Base-by-base conservation (phyloP, 2,329 filamentous ascomycete genomes). In the Colletotrichum cereale region DNA sequence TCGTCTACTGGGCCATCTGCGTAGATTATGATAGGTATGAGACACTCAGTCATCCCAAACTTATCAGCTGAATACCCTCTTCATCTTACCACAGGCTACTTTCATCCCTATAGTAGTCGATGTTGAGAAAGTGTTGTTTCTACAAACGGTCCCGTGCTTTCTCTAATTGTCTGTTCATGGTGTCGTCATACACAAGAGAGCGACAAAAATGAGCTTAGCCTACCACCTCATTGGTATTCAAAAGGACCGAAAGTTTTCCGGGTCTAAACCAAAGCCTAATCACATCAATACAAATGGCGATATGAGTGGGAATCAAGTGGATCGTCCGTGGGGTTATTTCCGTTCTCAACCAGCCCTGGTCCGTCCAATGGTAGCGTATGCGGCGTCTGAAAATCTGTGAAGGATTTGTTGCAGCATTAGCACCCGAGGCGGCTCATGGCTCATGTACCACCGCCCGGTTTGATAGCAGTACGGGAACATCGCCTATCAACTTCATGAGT, bases 271-370 rank as follows among this genome's bases (percentile, higher is more conserved):
- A 36, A 34, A 31, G 21, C 16, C 26, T 11, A 50, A n/a, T 7
- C 16, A 26, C 24, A 24, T 38, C 34, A 26, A 16, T 18, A 40
- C 29, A 21, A 53, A 50, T 40, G n/a, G 36, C 53, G 53, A 47
- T 42, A 18, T 24, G 52, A 60, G 55, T 56, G 38, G n/a, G 34
- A 56, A 50, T 62, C 47, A n/a, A 56, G 53, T 60, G 67, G 67
- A 26, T 47, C 26, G 12, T 4, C 24, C 21, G 57, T 62, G 67
- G 63, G 47, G 36, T 42, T 67, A 44, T 52, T 36, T 55, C 64
- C 50, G 18, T 57, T 24, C 16, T 18, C 34, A 21, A 34, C n/a
- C 42, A 24, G 26, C 31, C 50, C 67, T n/a, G n/a, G 55, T 61
- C 38, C 47, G 50, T 62, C 57, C 63, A 57, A 18, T 29, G 18